Evolutionary conservation across 2,329 filamentous ascomycete genomes (phyloP).

Genomic region (Penicillium sp.): DNA sequence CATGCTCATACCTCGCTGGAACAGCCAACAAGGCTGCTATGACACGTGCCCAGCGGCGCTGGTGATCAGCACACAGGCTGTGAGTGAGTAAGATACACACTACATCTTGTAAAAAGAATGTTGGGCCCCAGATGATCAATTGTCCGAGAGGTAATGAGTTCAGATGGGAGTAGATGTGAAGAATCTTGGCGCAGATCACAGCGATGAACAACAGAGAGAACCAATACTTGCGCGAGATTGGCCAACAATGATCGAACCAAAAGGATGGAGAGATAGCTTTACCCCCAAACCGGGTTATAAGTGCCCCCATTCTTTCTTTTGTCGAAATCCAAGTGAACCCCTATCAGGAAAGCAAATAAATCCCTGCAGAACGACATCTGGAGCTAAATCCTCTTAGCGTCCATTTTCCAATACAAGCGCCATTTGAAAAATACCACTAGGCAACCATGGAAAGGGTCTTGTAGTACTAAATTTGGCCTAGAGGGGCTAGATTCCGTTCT

Average conservation of each 20-base stretch:
- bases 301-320: not conserved
- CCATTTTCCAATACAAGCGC: no score
- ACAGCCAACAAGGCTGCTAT: slow-evolving; percentile 8
- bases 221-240: slow-evolving; percentile 18
- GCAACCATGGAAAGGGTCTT: no score
- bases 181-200: slow-evolving; percentile 20
- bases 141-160: slow-evolving; percentile 16
- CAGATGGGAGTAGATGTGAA: slow-evolving; percentile 25
- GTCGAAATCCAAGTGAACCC: no score
- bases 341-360: no score
- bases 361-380: no score
- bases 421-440: no score
- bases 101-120: slow-evolving; percentile 24
- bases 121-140: slow-evolving; percentile 22
- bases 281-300: not conserved
- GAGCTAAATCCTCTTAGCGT: no score
- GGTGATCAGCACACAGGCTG: slow-evolving; percentile 9
- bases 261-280: slow-evolving; percentile 2
- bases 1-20: slow-evolving; percentile 10
- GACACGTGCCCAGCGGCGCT: slow-evolving; percentile 10
- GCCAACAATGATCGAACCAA: slow-evolving; percentile 19
- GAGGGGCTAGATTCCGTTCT: no score
- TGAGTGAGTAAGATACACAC: slow-evolving; percentile 14
- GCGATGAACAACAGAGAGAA: slow-evolving; percentile 23
- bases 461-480: no score